phyloP scores from a whole-genome alignment of 2,329 filamentous ascomycete genomes.

The Phyllosticta capitalensis region DNA sequence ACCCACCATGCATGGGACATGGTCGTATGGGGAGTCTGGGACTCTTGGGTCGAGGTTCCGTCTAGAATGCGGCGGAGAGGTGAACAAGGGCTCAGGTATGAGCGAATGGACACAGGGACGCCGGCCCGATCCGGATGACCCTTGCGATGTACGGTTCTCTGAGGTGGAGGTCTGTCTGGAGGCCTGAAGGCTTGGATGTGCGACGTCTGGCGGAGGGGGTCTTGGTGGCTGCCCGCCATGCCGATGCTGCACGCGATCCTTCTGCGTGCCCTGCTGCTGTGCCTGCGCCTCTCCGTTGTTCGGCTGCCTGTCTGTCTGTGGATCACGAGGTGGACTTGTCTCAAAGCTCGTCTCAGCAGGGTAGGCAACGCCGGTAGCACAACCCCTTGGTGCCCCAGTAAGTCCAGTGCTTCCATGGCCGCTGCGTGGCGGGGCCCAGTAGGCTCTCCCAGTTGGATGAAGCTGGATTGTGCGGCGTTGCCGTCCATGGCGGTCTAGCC shows the following conservation, averaged over 20 bases:
- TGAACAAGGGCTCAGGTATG: slow-evolving; percentile 7
- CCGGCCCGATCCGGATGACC: neutral
- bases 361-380: neutral
- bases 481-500: neutral
- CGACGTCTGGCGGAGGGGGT: slow-evolving; percentile 5
- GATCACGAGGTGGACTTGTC: slow-evolving; percentile 1
- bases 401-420: slow-evolving; percentile 4
- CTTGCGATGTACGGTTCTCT: neutral
- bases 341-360: slow-evolving; percentile 1
- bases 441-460: slow-evolving; percentile 6
- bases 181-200: slow-evolving; percentile 5
- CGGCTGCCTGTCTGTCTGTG: neutral
- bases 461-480: neutral
- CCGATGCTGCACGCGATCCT: slow-evolving; percentile 5
- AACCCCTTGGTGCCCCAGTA: neutral
- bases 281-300: neutral
- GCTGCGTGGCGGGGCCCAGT: slow-evolving; percentile 7
- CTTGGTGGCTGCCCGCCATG: neutral
- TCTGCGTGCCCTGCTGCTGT: slow-evolving; percentile 1
- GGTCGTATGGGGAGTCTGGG: slow-evolving; percentile 8
- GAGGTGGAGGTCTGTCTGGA: slow-evolving; percentile 4
- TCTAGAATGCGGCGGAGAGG: slow-evolving; percentile 9
- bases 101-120: slow-evolving; percentile 3
- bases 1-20: neutral
- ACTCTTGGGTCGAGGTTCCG: slow-evolving; percentile 5